These are phyloP conservation scores for Argentina anserina DNA, from an alignment of 306 rosid genomes.

Conservation along the genomic window DNA sequence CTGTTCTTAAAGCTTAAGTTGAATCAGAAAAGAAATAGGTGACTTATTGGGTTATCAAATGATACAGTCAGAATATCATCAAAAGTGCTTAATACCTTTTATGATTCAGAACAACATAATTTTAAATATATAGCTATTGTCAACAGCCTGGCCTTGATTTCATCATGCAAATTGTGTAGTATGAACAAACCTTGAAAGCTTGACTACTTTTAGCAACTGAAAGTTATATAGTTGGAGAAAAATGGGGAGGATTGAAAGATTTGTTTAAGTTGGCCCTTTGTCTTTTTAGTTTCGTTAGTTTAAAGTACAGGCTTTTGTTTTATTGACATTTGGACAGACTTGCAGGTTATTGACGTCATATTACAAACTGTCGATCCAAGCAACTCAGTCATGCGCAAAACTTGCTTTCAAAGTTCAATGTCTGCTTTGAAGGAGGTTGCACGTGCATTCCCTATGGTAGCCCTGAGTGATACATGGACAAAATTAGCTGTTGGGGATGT, in stretches of 20 bases:
- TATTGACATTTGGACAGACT: conserved; percentile 50
- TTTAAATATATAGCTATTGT: neutral
- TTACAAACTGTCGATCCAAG: conserved; percentile 91
- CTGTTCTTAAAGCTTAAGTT: too few species aligned
- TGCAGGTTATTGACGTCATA: conserved; percentile 88
- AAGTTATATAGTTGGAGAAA: neutral
- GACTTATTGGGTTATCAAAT: too few species aligned
- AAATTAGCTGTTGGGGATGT: conserved; percentile 94
- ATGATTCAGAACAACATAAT: neutral
- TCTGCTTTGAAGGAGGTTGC: conserved; percentile 81
- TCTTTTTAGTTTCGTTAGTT: neutral
- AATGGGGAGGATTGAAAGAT: conserved; percentile 10
- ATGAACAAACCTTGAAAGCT: conserved; percentile 9
- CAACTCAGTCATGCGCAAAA: conserved; percentile 89
- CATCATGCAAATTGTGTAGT: neutral
- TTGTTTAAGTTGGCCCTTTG: conserved; percentile 1
- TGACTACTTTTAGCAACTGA: neutral
- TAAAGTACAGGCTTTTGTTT: conserved; percentile 5
- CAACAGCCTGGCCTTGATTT: neutral
- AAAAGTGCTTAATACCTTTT: neutral
- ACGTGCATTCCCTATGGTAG: conserved; percentile 85
- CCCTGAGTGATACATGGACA: conserved; percentile 86
- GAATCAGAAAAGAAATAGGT: too few species aligned
- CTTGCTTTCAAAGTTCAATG: conserved; percentile 87
- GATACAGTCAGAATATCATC: too few species aligned